Conservation (phyloP, 129 eudicot genomes). For the Flaveria ramosissima region DNA sequence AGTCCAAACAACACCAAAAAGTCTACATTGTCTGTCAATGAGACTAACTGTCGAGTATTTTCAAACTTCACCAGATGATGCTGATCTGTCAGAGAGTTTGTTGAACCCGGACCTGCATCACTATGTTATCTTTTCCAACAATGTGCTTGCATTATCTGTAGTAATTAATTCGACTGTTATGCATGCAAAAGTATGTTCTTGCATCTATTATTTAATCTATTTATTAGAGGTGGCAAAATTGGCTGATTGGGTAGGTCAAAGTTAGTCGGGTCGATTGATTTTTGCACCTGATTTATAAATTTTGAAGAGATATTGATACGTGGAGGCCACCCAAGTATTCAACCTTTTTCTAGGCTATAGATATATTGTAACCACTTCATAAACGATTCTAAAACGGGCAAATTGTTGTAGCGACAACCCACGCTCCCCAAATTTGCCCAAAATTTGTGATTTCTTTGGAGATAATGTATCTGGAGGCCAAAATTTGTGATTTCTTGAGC, state of each 20-base stretch:
- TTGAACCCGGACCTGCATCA: constrained; percentile 73
- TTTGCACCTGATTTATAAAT: not conserved
- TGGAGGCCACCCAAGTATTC: not conserved
- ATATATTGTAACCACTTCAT: too few species aligned
- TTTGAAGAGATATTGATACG: not conserved
- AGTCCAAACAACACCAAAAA: constrained; percentile 93
- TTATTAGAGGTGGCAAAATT: constrained; percentile 6
- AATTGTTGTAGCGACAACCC: too few species aligned
- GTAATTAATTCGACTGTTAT: constrained; percentile 77
- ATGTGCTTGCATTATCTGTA: constrained; percentile 82
- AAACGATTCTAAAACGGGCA: too few species aligned
- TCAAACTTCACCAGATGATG: constrained; percentile 52
- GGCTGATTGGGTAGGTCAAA: constrained; percentile 8
- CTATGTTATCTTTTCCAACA: constrained; percentile 80
- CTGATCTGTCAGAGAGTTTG: constrained; percentile 54
- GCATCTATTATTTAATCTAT: not conserved
- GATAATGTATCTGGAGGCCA: too few species aligned
- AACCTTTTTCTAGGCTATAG: not conserved
- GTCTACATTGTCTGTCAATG: constrained; percentile 96
- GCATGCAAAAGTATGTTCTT: constrained; percentile 69
- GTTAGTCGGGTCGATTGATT: not conserved
- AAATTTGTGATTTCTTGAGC: too few species aligned
- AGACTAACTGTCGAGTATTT: constrained; percentile 92
- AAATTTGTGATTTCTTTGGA: too few species aligned
- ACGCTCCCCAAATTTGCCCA: too few species aligned